phyloP scores from a whole-genome alignment of 208 protist genomes.

The Vickermania ingenoplastis region DNA sequence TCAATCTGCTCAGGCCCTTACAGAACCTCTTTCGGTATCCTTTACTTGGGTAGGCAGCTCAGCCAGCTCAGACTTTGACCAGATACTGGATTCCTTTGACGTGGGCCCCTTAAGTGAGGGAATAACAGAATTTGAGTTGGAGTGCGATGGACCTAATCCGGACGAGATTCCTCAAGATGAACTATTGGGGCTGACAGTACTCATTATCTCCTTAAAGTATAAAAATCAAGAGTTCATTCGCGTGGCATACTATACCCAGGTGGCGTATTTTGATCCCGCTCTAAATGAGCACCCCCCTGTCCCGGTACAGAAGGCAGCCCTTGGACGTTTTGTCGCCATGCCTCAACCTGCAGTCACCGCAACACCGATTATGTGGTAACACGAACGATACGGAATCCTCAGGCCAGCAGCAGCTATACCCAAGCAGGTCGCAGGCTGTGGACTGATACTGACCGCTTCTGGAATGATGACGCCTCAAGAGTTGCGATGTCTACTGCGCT shows the following conservation, averaged over 20 bases:
- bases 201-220: constrained; percentile 96
- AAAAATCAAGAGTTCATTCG: constrained; percentile 93
- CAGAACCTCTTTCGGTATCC: constrained; percentile 92
- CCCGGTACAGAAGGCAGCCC: constrained; percentile 23
- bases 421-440: too few species aligned
- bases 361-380: constrained; percentile 59
- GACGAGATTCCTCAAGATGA: constrained; percentile 87
- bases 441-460: too few species aligned
- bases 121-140: constrained; percentile 90
- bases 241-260: constrained; percentile 97
- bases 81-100: constrained; percentile 94
- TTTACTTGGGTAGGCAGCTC: constrained; percentile 97
- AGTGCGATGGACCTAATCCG: constrained; percentile 89
- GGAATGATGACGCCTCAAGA: too few species aligned
- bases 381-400: too few species aligned
- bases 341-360: constrained; percentile 76
- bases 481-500: too few species aligned
- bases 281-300: constrained; percentile 53
- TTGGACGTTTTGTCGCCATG: constrained; percentile 83
- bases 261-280: constrained; percentile 83
- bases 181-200: constrained; percentile 93
- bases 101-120: constrained; percentile 93
- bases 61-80: constrained; percentile 90
- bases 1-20: constrained; percentile 38
- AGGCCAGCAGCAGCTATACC: too few species aligned